Conservation (phyloP, 768 basidiomycete species). For the Mycena polygramma region DNA sequence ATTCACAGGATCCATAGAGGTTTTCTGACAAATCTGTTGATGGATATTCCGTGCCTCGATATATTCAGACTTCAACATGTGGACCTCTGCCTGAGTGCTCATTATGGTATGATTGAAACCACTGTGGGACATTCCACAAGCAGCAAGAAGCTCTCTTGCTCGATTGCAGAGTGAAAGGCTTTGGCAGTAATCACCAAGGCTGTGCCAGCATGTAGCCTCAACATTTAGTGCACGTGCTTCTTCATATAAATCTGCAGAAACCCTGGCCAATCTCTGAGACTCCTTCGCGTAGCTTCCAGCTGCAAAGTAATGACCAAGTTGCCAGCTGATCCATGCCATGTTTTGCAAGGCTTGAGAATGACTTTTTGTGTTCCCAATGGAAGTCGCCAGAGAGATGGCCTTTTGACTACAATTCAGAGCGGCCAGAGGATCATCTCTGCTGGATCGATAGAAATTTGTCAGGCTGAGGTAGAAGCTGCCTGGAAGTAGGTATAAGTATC, state of each 20-base stretch:
- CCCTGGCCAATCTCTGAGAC: neutral
- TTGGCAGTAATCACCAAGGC: neutral
- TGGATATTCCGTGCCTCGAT: too few relatives aligned
- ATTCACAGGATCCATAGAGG: too few relatives aligned
- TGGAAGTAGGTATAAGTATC: too few relatives aligned
- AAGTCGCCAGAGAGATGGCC: neutral
- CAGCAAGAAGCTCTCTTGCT: neutral
- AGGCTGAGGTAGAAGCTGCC: too few relatives aligned
- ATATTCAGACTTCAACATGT: neutral
- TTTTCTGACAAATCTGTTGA: too few relatives aligned
- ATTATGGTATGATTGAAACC: neutral
- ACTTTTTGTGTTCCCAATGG: neutral
- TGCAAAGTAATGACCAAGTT: neutral
- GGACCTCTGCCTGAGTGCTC: neutral
- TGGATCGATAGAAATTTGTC: too few relatives aligned
- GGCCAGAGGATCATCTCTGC: too few relatives aligned
- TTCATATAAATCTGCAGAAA: neutral
- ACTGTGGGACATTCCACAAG: neutral
- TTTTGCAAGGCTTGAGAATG: neutral
- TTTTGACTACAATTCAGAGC: too few relatives aligned
- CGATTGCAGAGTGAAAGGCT: neutral
- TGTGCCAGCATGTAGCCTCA: neutral
- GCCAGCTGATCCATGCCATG: neutral
- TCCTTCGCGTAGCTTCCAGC: neutral
- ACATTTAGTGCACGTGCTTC: neutral